Conservation (phyloP, 305 asterid species). For the Fraxinus angustifolia region DNA sequence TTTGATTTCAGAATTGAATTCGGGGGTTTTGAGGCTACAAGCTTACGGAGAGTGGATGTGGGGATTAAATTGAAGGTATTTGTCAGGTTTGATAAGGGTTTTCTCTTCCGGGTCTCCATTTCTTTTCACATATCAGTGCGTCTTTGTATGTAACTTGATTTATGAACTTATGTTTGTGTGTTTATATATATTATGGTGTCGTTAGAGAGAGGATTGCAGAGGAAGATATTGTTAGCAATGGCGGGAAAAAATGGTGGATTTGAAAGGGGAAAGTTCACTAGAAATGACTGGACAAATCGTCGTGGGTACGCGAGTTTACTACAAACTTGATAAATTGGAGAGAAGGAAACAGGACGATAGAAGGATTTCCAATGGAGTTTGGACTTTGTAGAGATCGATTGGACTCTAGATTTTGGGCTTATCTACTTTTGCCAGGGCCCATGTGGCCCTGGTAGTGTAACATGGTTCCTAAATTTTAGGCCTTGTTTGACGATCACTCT, state of each 20-base stretch:
- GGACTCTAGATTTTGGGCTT: background rate
- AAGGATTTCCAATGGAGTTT: background rate
- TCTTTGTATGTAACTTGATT: background rate
- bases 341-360: background rate
- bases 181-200: background rate
- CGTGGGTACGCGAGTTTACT: background rate
- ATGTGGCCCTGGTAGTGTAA: background rate
- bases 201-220: background rate
- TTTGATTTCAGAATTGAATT: slow-evolving; percentile 30
- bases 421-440: background rate
- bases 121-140: background rate
- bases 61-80: slow-evolving; percentile 47
- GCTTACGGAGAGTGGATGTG: slow-evolving; percentile 52
- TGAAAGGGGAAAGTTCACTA: background rate
- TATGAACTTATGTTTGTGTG: background rate
- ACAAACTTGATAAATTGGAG: background rate
- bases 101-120: slow-evolving; percentile 33
- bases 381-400: background rate
- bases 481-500: too few relatives aligned
- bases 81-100: slow-evolving; percentile 55
- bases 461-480: background rate
- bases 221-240: background rate
- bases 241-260: background rate
- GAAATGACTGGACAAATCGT: background rate
- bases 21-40: slow-evolving; percentile 41